Base-by-base conservation (phyloP, 2,329 filamentous ascomycete species). In the Ceratocystis variospora region DNA sequence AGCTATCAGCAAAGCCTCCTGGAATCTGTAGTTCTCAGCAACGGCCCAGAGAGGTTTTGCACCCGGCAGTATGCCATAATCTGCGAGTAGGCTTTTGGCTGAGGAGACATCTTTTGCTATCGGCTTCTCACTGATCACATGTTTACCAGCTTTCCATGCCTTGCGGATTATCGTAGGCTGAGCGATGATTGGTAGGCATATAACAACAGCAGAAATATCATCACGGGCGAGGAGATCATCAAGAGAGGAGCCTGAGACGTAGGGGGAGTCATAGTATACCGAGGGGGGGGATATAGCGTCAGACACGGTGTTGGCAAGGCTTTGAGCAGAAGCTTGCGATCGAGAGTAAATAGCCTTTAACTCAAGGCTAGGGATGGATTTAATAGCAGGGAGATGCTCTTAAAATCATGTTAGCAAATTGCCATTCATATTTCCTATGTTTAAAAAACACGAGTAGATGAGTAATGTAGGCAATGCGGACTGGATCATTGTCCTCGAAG, bases 11-110 rank as follows among this genome's bases (percentile, higher is more conserved):
- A 84, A 84, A 10, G 78, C 77, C 37, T 81, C 77, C 66, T 82
- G 74, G 75, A 84, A 90, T 63, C 88, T 81, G 72, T 84, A 88
- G 75, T 92, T 90, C 74, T 92, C 89, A 0, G 87, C 88, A 2
- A 92, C 80, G 15, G 78, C 78, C 75, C 84, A 83, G 5, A 79
- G 80, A 10, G 76, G 75, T 46, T 65, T 65, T 67, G 71, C 66
- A 22, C 64, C 65, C 1, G 45, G 63, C 6, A 73, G 62, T 12
- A 72, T 71, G 41, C 67, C 68, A 68, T 74, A 73, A 68, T 71
- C 75, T 4, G 71, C 73, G 50, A 81, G 74, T 7, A 81, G 75
- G 66, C 74, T 72, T 69, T 74, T 70, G 17, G 75, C 79, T 1
- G 72, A 71, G 1, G 77, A 76, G 7, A 86, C 74, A 69, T 87